A percentile compares a stretch with the other conserved stretches of the same genome.
Conservation (phyloP, 2,329 filamentous ascomycete genomes). For the Fusarium nisikadoi region DNA sequence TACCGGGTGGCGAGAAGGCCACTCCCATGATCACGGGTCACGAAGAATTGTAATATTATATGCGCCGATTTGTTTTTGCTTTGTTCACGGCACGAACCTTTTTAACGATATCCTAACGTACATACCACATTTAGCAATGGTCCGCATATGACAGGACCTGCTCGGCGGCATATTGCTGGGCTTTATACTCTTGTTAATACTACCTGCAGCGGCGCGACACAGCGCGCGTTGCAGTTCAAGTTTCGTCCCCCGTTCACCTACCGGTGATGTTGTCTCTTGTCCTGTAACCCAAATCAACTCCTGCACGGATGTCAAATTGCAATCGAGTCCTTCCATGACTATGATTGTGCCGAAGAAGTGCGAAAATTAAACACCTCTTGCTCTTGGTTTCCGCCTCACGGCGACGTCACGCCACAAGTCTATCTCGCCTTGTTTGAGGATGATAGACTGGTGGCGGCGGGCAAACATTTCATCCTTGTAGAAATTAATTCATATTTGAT, state of each 20-base stretch:
- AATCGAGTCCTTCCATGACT: slow-evolving; percentile 86
- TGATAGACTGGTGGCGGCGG: slow-evolving; percentile 42
- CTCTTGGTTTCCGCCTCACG: slow-evolving; percentile 45
- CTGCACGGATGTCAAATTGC: slow-evolving; percentile 99
- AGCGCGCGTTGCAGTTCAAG: slow-evolving; percentile 32
- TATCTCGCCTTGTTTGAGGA: slow-evolving; percentile 19
- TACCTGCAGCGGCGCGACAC: slow-evolving; percentile 31
- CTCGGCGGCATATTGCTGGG: slow-evolving; percentile 22
- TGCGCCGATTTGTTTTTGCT: slow-evolving; percentile 28
- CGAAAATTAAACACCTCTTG: slow-evolving; percentile 73
- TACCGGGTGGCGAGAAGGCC: slow-evolving; percentile 38
- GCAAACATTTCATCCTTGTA: slow-evolving; percentile 41
- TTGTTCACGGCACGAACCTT: slow-evolving; percentile 33
- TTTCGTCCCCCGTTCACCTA: slow-evolving; percentile 15
- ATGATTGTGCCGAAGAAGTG: slow-evolving; percentile 99
- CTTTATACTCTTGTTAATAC: slow-evolving; percentile 44
- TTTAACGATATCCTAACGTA: slow-evolving; percentile 47
- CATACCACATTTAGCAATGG: slow-evolving; percentile 35
- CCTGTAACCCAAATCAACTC: neutral
- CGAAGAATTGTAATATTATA: slow-evolving; percentile 50
- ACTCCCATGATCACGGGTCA: slow-evolving; percentile 44
- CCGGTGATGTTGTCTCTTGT: neutral
- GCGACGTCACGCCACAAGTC: slow-evolving; percentile 41
- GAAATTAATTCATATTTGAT: slow-evolving; percentile 17
- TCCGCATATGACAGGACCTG: slow-evolving; percentile 22